Evolutionary conservation across 306 rosid species (phyloP).

Genomic region (Astragalus glycyphyllos): DNA sequence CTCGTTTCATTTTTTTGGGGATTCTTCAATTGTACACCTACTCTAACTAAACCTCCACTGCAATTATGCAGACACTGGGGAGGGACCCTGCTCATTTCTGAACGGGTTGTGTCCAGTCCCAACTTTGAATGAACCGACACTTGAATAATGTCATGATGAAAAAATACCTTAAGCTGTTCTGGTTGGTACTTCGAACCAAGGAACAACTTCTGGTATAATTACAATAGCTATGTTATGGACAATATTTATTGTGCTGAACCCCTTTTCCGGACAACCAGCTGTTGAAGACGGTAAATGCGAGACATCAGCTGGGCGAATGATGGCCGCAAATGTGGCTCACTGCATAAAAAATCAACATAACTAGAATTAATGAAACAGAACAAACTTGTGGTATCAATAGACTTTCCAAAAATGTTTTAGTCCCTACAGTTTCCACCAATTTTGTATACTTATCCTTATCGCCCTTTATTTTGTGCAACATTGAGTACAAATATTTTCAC

Average conservation of each 20-base stretch:
- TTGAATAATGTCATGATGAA: slow-evolving; percentile 41
- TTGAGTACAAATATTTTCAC: slow-evolving; percentile 15
- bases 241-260: slow-evolving; percentile 49
- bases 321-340: slow-evolving; percentile 94
- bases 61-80: slow-evolving; percentile 64
- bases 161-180: slow-evolving; percentile 52
- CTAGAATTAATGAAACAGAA: slow-evolving; percentile 22
- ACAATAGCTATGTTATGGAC: slow-evolving; percentile 47
- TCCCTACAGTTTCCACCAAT: not conserved
- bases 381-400: not conserved
- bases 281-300: slow-evolving; percentile 68
- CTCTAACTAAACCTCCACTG: slow-evolving; percentile 63
- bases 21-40: slow-evolving; percentile 65
- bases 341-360: slow-evolving; percentile 53
- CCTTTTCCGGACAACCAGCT: slow-evolving; percentile 54
- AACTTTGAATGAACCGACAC: slow-evolving; percentile 84
- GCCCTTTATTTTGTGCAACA: not conserved
- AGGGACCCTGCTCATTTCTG: slow-evolving; percentile 53
- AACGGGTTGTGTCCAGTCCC: slow-evolving; percentile 64
- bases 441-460: not conserved
- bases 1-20: slow-evolving; percentile 36
- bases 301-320: slow-evolving; percentile 86
- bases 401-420: not conserved
- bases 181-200: slow-evolving; percentile 79
- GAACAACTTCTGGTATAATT: slow-evolving; percentile 62